Conservation (phyloP, 768 basidiomycete species). For the Russula earlei region DNA sequence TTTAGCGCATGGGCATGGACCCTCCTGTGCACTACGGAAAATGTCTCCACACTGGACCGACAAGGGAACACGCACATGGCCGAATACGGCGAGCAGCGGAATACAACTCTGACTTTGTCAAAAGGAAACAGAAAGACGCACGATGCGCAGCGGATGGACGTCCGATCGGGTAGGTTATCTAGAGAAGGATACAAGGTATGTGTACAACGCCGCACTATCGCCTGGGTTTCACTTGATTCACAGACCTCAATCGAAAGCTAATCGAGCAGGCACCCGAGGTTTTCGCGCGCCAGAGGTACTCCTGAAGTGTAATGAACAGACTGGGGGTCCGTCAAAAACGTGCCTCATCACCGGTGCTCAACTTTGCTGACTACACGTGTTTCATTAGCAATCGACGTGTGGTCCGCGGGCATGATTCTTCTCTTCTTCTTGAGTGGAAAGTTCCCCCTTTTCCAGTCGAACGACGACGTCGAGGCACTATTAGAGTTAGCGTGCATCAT, state of each 20-base stretch:
- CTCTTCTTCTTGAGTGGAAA: constrained; percentile 87
- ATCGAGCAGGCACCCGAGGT: constrained; percentile 92
- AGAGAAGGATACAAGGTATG: constrained; percentile 63
- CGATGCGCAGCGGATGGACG: constrained; percentile 41
- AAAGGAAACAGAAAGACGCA: constrained; percentile 51
- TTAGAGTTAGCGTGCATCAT: constrained; percentile 90
- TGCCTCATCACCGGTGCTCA: neutral
- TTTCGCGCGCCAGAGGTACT: constrained; percentile 96
- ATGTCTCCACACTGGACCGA: constrained; percentile 74
- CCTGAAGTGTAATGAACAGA: constrained; percentile 88
- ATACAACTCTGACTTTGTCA: constrained; percentile 41
- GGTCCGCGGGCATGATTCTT: constrained; percentile 89
- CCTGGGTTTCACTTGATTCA: neutral
- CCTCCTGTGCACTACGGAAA: constrained; percentile 36
- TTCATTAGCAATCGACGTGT: constrained; percentile 81
- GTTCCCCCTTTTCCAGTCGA: constrained; percentile 90
- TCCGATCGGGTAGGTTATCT: constrained; percentile 73
- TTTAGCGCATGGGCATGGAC: constrained; percentile 41
- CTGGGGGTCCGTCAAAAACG: constrained; percentile 56
- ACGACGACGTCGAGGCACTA: constrained; percentile 88
- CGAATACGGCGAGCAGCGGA: constrained; percentile 35
- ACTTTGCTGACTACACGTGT: constrained; percentile 7
- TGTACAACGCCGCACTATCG: neutral
- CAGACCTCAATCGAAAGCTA: constrained; percentile 82
- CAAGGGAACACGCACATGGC: constrained; percentile 60